A percentile compares a stretch with the other conserved stretches of the same genome.
phyloP scores from a whole-genome alignment of 2,329 filamentous ascomycete genomes.

The Alternaria ethzedia region DNA sequence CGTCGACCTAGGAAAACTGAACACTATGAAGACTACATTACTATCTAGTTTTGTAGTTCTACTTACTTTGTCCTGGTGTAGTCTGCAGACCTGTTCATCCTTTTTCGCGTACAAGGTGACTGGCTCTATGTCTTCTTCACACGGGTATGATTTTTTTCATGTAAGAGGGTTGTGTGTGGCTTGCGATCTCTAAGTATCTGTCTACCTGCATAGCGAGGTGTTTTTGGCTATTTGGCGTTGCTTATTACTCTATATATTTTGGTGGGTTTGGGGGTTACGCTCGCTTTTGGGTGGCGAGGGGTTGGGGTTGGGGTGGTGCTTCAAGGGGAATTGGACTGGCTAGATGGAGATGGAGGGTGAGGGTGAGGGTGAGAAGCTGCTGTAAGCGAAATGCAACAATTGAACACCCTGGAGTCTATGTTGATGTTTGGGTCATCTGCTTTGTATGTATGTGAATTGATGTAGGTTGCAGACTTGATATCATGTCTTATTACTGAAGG shows the following conservation, averaged over 20 bases:
- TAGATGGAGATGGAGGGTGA: too few species aligned
- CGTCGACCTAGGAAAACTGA: not conserved
- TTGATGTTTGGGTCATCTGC: not conserved
- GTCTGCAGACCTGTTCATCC: not conserved
- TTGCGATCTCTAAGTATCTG: not conserved
- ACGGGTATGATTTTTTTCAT: not conserved
- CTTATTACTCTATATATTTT: not conserved
- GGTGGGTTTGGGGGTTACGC: not conserved
- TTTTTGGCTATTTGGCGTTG: constrained; percentile 40
- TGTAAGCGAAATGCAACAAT: too few species aligned
- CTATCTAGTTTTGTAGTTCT: not conserved
- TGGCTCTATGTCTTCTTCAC: not conserved
- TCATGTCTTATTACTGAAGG: not conserved
- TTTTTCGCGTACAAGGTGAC: not conserved
- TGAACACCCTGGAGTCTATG: not conserved
- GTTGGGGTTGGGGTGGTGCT: not conserved
- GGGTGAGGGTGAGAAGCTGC: too few species aligned
- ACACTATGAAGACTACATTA: not conserved
- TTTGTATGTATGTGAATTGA: not conserved
- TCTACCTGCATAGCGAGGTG: constrained; percentile 47
- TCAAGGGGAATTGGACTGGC: not conserved
- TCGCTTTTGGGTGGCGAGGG: not conserved
- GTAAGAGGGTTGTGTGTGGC: not conserved
- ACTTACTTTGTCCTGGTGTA: not conserved
- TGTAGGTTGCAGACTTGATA: not conserved